Base-by-base conservation (phyloP, 192 early-diverging fungal genomes). In the Pilobolus umbonatus region DNA sequence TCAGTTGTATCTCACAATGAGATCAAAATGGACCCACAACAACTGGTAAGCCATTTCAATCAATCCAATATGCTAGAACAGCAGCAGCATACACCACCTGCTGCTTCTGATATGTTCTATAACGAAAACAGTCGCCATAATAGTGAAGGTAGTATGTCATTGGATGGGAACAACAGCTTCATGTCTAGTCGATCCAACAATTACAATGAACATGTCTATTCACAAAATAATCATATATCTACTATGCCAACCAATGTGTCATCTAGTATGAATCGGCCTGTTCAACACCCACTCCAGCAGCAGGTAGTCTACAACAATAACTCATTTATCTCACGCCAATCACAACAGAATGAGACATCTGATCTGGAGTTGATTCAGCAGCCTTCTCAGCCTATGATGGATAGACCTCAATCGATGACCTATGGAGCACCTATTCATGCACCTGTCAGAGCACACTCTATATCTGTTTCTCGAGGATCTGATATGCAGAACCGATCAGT, bases 331-430 rank as follows among this genome's bases (percentile, higher is more conserved):
- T 25, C 21, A 19, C 52, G 36, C 14, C 30, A n/a, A 24, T 38
- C 21, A 19, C 52, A 21, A 7, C 34, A n/a, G n/a, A n/a, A n/a
- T n/a, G n/a, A n/a, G 7, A 22, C 52, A 25, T 32, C 28, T 36
- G 32, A 54, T 17, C 35, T 54, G 34, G 24, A 32, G 11, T 38
- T 49, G 47, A 28, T 49, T 14, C 47, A 49, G 15, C 32, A 17
- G 0, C 32, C 51, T 12, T 30, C 26, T 17, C 51, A 24, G 5
- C 19, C 15, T 54, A 54, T 54, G 6, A 36, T 11, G 2, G 39
- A 42, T 22, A 32, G 52, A 12, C 52, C 52, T 4, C 52, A 54
- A 15, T 54, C 52, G 11, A 54, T 54, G 52, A 54, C 52, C 19
- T 54, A 38, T 36, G 52, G 52, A 1, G 52, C 52, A 1, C 0